phyloP scores from a whole-genome alignment of 2,329 filamentous ascomycete genomes.

The Penicillium aurantiogriseum region DNA sequence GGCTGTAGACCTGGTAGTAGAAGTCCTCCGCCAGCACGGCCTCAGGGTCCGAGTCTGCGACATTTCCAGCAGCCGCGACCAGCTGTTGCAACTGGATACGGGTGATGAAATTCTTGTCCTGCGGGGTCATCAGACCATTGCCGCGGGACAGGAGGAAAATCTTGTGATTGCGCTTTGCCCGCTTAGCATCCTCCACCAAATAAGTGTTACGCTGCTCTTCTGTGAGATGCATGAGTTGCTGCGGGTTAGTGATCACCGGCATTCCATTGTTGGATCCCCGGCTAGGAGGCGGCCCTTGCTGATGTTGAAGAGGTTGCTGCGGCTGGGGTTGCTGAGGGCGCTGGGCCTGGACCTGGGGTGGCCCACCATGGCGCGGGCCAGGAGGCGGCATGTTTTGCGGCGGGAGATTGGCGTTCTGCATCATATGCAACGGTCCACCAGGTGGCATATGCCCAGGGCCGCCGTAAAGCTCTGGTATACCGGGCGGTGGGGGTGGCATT shows the following conservation, averaged over 20 bases:
- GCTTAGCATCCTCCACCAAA: slow-evolving; percentile 85
- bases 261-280: slow-evolving; percentile 38
- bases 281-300: slow-evolving; percentile 37
- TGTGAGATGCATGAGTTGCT: slow-evolving; percentile 72
- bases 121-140: slow-evolving; percentile 96
- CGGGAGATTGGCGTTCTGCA: slow-evolving; percentile 74
- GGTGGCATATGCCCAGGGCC: slow-evolving; percentile 48
- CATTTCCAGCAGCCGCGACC: slow-evolving; percentile 84
- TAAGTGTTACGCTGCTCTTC: slow-evolving; percentile 83
- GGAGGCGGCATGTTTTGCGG: slow-evolving; percentile 45
- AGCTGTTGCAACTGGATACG: slow-evolving; percentile 96
- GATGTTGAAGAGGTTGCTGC: slow-evolving; percentile 35
- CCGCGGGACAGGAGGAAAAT: slow-evolving; percentile 90
- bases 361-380: slow-evolving; percentile 36
- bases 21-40: slow-evolving; percentile 87
- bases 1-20: slow-evolving; percentile 96
- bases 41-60: slow-evolving; percentile 76
- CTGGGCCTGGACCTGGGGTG: slow-evolving; percentile 37
- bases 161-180: slow-evolving; percentile 97
- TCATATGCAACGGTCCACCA: slow-evolving; percentile 65
- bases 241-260: slow-evolving; percentile 64
- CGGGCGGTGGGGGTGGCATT: slow-evolving; percentile 39
- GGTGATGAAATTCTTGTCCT: slow-evolving; percentile 99
- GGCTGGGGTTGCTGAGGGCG: slow-evolving; percentile 33
- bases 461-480: slow-evolving; percentile 43